Conservation (phyloP, 306 rosid genomes). For the Prunus davidiana region DNA sequence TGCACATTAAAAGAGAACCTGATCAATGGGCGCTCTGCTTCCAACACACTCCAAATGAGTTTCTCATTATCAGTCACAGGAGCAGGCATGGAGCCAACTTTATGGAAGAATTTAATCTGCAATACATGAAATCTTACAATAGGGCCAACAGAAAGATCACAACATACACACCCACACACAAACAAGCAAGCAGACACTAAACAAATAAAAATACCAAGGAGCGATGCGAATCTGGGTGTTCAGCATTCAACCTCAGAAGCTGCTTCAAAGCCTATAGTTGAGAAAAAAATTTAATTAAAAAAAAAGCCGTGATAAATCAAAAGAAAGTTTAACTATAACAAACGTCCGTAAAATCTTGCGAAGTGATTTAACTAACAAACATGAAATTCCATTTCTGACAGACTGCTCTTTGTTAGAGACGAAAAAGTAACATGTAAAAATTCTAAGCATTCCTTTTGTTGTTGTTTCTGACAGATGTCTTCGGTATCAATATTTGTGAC, state of each 20-base stretch:
- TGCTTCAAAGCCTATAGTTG: slow-evolving; percentile 80
- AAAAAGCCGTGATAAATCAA: background rate
- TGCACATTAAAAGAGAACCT: slow-evolving; percentile 44
- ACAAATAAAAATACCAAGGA: slow-evolving; percentile 59
- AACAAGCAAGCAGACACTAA: background rate
- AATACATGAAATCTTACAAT: slow-evolving; percentile 21
- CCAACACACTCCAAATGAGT: slow-evolving; percentile 84
- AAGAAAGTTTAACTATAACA: background rate
- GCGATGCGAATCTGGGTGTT: slow-evolving; percentile 92
- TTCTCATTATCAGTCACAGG: slow-evolving; percentile 72
- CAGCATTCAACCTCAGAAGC: slow-evolving; percentile 79
- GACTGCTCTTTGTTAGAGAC: background rate
- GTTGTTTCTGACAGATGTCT: background rate
- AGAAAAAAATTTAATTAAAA: slow-evolving; percentile 5
- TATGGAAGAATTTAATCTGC: slow-evolving; percentile 89
- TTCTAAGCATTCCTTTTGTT: background rate
- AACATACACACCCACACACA: background rate
- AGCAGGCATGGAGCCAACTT: slow-evolving; percentile 61
- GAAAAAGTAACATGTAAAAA: background rate
- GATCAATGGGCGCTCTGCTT: slow-evolving; percentile 80
- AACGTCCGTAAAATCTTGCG: background rate
- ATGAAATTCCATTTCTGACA: background rate
- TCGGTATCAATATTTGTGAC: background rate
- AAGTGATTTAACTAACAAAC: background rate
- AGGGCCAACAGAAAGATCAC: slow-evolving; percentile 11